Conservation (phyloP, 257 asterid genomes). For the Solanum clarkiae region DNA sequence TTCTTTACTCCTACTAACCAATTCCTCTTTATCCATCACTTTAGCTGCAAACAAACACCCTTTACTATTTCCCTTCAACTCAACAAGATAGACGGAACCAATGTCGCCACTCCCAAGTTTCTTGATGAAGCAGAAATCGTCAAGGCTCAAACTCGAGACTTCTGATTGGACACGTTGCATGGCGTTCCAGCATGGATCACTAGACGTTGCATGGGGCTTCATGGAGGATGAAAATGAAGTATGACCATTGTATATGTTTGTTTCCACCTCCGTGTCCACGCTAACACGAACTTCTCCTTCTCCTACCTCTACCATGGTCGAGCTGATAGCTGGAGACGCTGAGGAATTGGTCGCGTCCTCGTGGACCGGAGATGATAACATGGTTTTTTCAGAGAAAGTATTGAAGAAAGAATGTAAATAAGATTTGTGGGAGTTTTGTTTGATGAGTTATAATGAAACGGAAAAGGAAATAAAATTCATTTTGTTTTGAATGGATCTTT, state of each 20-base stretch:
- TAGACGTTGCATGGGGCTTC: constrained; percentile 7
- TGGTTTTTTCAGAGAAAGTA: background rate
- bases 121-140: constrained; percentile 40
- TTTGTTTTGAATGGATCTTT: background rate
- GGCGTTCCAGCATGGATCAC: constrained; percentile 7
- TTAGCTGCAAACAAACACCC: constrained; percentile 61
- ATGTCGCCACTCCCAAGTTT: constrained; percentile 73
- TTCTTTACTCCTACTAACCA: constrained; percentile 54
- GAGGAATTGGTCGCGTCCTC: background rate
- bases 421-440: background rate
- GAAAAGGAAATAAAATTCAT: background rate
- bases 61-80: constrained; percentile 24
- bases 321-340: constrained; percentile 1
- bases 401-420: background rate
- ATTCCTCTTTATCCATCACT: constrained; percentile 71
- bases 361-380: constrained; percentile 11
- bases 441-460: background rate
- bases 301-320: background rate
- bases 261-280: background rate
- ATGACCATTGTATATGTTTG: background rate
- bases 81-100: constrained; percentile 64
- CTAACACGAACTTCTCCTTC: background rate
- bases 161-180: constrained; percentile 8
- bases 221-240: background rate
- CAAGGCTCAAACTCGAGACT: constrained; percentile 14